These are phyloP conservation scores for Lumnitzera racemosa DNA, from an alignment of 345 rosid genomes.

Conservation along the genomic window DNA sequence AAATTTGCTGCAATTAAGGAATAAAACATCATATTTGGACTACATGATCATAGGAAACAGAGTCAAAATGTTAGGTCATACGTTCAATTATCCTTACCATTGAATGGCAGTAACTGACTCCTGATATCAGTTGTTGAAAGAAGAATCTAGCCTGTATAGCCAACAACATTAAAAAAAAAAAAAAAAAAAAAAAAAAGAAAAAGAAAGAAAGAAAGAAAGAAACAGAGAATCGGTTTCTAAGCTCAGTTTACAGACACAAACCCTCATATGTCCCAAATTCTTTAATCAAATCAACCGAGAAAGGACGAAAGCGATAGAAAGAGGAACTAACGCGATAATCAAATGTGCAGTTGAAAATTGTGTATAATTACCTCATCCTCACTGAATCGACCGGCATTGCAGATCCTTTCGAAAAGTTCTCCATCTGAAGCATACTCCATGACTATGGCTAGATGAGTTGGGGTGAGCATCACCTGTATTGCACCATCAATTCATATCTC, in stretches of 20 bases:
- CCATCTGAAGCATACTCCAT: slow-evolving; percentile 86
- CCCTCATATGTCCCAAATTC: neutral
- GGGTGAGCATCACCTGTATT: slow-evolving; percentile 52
- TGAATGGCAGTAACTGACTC: slow-evolving; percentile 6
- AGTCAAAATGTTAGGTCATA: too few relatives aligned
- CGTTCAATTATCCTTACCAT: neutral
- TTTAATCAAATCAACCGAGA: neutral
- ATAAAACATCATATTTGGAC: neutral
- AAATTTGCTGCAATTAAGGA: slow-evolving; percentile 3
- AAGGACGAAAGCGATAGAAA: too few relatives aligned
- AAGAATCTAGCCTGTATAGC: slow-evolving; percentile 4
- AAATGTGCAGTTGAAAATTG: neutral
- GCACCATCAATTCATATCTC: neutral
- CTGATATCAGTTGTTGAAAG: slow-evolving; percentile 8
- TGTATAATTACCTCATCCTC: slow-evolving; percentile 49
- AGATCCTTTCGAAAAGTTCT: slow-evolving; percentile 68
- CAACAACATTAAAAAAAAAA: neutral
- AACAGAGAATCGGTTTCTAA: too few relatives aligned
- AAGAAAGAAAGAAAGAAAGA: too few relatives aligned
- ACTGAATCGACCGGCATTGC: slow-evolving; percentile 68
- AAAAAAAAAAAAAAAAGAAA: too few relatives aligned
- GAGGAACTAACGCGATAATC: too few relatives aligned
- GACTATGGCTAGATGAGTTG: slow-evolving; percentile 71
- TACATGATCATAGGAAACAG: too few relatives aligned
- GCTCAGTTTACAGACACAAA: neutral